Evolutionary conservation across 1,284 basidiomycete species (phyloP).

Genomic region (Irpex sp.): DNA sequence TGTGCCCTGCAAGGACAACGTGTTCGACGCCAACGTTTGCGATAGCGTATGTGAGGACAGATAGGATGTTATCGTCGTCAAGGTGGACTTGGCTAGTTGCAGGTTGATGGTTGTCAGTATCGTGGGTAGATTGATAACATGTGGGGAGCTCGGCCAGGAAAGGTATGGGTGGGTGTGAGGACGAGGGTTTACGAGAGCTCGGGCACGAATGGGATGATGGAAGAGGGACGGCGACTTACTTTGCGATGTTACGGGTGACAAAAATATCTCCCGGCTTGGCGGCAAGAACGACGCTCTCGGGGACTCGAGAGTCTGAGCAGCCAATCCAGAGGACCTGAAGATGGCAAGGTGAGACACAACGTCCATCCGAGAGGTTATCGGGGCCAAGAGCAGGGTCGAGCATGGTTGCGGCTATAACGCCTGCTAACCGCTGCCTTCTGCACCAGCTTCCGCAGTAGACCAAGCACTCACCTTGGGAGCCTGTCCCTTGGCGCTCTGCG

Average conservation of each 20-base stretch:
- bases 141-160: background rate
- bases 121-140: background rate
- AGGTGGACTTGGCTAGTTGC: conserved; percentile 67
- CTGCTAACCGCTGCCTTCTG: background rate
- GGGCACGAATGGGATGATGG: background rate
- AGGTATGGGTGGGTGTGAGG: conserved; percentile 6
- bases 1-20: conserved; percentile 79
- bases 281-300: conserved; percentile 49
- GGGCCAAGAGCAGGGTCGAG: background rate
- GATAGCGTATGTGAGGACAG: conserved; percentile 82
- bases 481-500: conserved; percentile 58
- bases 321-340: conserved; percentile 67
- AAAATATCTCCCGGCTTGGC: conserved; percentile 64
- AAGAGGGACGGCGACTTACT: conserved; percentile 35
- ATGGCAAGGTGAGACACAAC: background rate
- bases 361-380: background rate
- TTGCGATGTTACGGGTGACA: conserved; percentile 63
- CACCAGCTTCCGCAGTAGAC: background rate
- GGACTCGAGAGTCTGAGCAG: conserved; percentile 65
- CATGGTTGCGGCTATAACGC: background rate
- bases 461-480: conserved; percentile 53
- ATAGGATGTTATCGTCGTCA: conserved; percentile 72
- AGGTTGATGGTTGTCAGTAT: background rate
- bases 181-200: conserved; percentile 19
- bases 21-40: conserved; percentile 77